Evolutionary conservation across 169 alveolate species (phyloP).

Genomic region (Haemoproteus tartakovskyi): DNA sequence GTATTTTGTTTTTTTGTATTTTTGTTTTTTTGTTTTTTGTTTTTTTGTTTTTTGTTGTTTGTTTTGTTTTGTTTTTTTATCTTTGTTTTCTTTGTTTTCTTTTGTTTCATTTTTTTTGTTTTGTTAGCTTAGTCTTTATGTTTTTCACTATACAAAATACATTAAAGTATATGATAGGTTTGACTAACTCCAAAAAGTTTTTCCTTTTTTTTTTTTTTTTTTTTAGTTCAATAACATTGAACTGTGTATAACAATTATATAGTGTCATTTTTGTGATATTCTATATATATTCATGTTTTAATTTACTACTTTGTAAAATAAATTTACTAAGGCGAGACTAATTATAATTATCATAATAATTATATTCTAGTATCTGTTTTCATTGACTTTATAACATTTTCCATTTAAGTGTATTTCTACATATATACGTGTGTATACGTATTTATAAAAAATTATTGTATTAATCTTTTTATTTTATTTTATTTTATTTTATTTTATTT

Average conservation of each 20-base stretch:
- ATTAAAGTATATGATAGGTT: neutral
- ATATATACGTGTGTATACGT: no score
- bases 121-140: neutral
- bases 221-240: neutral
- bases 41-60: neutral
- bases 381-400: no score
- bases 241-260: neutral
- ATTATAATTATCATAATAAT: no score
- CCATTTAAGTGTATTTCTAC: no score
- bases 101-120: neutral
- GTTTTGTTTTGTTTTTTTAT: neutral
- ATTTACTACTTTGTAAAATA: neutral
- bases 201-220: no score
- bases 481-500: neutral
- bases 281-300: neutral
- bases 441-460: no score
- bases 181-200: neutral
- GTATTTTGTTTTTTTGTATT: neutral
- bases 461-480: no score
- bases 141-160: neutral
- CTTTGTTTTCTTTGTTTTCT: neutral
- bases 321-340: no score
- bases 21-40: slow-evolving; percentile 1
- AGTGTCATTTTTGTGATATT: neutral
- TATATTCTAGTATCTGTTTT: no score